Conservation (phyloP, 768 basidiomycete species). For the Termitomyces heimii region DNA sequence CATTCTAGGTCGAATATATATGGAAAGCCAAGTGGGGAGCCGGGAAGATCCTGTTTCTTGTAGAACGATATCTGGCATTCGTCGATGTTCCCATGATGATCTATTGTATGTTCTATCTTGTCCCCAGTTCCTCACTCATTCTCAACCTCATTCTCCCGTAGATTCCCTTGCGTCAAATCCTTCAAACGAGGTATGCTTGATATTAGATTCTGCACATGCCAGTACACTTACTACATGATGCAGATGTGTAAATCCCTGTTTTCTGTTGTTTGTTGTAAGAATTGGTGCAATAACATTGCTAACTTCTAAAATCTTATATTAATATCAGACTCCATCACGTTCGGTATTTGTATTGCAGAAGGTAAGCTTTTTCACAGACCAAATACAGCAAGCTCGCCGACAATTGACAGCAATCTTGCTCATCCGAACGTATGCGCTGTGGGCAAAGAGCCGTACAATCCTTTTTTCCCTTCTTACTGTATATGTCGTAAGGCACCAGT, state of each 20-base stretch:
- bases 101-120: conserved; percentile 13
- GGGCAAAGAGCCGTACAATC: conserved; percentile 8
- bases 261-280: conserved; percentile 1
- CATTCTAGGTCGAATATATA: conserved; percentile 13
- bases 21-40: conserved; percentile 20
- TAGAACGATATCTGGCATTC: conserved; percentile 19
- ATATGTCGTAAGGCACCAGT: conserved; percentile 2
- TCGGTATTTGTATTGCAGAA: too few species aligned
- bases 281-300: neutral
- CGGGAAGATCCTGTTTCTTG: conserved; percentile 19
- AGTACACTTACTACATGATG: neutral
- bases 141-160: neutral
- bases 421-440: conserved; percentile 15
- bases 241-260: conserved; percentile 5
- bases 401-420: conserved; percentile 10
- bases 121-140: neutral
- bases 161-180: neutral
- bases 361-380: too few species aligned
- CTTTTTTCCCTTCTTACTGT: conserved; percentile 2
- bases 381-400: neutral
- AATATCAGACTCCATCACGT: too few species aligned
- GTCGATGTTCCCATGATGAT: conserved; percentile 16
- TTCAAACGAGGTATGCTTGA: neutral
- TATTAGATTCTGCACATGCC: neutral
- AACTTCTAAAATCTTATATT: neutral